Base-by-base conservation (phyloP, 768 basidiomycete species). In the Boletus rufocinnamomeus region DNA sequence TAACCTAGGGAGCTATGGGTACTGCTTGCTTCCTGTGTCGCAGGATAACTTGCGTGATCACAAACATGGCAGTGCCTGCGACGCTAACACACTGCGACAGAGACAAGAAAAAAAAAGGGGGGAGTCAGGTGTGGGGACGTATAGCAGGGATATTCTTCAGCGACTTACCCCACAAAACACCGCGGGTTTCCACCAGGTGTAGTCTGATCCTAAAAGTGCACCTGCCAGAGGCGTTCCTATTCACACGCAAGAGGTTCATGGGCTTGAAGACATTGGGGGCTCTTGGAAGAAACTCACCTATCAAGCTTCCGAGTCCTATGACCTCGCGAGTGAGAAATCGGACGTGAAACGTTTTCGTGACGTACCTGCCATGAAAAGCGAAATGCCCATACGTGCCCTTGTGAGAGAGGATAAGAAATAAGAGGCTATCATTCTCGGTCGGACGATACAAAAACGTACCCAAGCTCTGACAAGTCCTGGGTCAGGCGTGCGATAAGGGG, bases 211-310 rank as follows among this genome's bases (percentile, higher is more conserved):
- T 3, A 87, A 72, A n/a, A 86, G 71, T 7, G 80, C 79, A 1
- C 85, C 85, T 45, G 79, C 78, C 23, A 85, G 77, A 10, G 85
- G 85, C 0, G 82, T 79, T 16, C 84, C 84, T 79, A 59, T 37
- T 50, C 21, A 23, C 25, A 54, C 44, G 25, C 66, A 65, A 21
- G 69, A 64, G 27, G 73, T 56, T 41, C 11, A 67, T 66, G 69
- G 3, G 10, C 19, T 46, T 34, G 38, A 50, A 13, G 32, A 46
- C 27, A 37, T n/a, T 32, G 10, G 40, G 28, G 13, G 9, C 6
- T 47, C 23, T 35, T 14, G 30, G 40, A 37, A 21, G 8, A 30
- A n/a, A 54, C 59, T 51, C 61, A 62, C 59, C 61, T 57, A 70
- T 61, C 47, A 67, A 62, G 52, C 63, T 64, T 56, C 62, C 74